Conservation (phyloP, 2,329 filamentous ascomycete genomes). For the Calonectria crousiana region DNA sequence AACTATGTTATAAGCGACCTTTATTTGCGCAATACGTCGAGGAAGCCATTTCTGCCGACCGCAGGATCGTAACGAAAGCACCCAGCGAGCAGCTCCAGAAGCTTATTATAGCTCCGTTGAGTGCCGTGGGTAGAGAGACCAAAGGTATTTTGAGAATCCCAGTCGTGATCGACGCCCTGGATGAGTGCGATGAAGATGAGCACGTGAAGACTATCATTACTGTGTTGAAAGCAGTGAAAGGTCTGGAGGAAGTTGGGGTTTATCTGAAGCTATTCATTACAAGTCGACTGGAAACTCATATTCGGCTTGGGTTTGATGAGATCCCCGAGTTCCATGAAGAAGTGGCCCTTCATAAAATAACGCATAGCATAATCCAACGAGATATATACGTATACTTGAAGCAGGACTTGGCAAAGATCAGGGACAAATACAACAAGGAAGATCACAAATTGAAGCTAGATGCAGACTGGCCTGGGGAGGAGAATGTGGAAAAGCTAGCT, state of each 20-base stretch:
- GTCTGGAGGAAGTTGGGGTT: too few species aligned
- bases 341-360: neutral
- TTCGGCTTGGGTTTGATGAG: constrained; percentile 37
- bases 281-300: constrained; percentile 54
- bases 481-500: too few species aligned
- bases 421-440: constrained; percentile 38
- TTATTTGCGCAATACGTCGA: constrained; percentile 41
- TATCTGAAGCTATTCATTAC: constrained; percentile 52
- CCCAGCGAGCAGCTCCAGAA: constrained; percentile 30
- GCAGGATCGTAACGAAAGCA: too few species aligned
- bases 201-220: too few species aligned
- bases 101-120: too few species aligned
- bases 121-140: too few species aligned
- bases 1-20: constrained; percentile 47
- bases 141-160: constrained; percentile 9
- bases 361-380: neutral
- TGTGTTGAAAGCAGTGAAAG: too few species aligned
- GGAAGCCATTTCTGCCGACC: constrained; percentile 38
- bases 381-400: constrained; percentile 21
- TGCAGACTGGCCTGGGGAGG: too few species aligned
- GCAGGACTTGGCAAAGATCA: constrained; percentile 29
- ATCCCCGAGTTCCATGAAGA: neutral
- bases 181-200: constrained; percentile 30
- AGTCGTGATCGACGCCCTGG: constrained; percentile 50
- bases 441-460: constrained; percentile 19